phyloP scores from a whole-genome alignment of 2,329 filamentous ascomycete species.

The Trichoderma sp. region DNA sequence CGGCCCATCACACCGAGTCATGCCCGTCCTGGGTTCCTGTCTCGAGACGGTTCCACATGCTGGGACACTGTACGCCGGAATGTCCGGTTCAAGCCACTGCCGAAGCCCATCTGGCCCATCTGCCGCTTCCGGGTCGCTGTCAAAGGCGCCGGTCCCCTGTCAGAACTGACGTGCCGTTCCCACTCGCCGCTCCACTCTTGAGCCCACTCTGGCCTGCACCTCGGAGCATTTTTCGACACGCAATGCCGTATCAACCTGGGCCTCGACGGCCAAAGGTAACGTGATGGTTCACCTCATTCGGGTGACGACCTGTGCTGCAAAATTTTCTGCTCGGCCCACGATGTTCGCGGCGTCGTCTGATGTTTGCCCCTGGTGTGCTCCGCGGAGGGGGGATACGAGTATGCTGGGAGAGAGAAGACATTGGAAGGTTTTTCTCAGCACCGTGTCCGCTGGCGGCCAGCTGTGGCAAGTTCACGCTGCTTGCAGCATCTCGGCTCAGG shows the following conservation, averaged over 20 bases:
- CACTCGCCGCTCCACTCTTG: conserved; percentile 11
- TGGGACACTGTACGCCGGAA: not conserved
- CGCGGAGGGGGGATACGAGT: not conserved
- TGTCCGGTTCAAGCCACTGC: conserved; percentile 19
- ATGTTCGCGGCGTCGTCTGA: conserved; percentile 8
- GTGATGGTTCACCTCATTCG: conserved; percentile 2
- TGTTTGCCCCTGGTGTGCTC: not conserved
- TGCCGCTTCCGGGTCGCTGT: conserved; percentile 24
- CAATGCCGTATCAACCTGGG: not conserved
- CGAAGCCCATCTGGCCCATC: conserved; percentile 7
- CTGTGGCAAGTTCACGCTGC: not conserved
- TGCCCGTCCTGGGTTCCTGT: not conserved
- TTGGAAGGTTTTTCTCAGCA: not conserved
- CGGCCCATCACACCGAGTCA: conserved; percentile 21
- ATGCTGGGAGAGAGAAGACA: not conserved
- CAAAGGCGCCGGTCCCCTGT: not conserved
- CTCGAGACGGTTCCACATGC: conserved; percentile 13
- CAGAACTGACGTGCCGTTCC: conserved; percentile 11
- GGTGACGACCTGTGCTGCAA: not conserved
- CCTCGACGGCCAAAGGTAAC: not conserved
- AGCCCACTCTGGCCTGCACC: conserved; percentile 2
- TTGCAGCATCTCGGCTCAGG: not conserved
- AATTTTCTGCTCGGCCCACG: conserved; percentile 24
- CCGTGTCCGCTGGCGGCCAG: not conserved
- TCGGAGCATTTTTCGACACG: conserved; percentile 9